phyloP scores from a whole-genome alignment of 2,329 filamentous ascomycete genomes.

The Pseudohalonectria lignicola region DNA sequence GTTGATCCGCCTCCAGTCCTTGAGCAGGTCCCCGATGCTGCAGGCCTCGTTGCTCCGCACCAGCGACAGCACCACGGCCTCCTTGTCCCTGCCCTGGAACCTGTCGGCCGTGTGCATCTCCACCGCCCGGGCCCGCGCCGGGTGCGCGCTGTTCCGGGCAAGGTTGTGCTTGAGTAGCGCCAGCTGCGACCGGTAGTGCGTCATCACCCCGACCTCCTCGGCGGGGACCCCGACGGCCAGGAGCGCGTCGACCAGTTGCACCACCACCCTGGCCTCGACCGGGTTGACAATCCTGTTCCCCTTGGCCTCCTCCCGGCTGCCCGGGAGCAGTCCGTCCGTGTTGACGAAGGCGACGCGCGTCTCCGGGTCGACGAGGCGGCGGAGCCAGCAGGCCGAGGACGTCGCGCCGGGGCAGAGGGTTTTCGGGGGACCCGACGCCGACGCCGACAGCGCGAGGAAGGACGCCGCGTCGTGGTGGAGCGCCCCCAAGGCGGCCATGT shows the following conservation, averaged over 20 bases:
- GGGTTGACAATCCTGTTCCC: constrained; percentile 84
- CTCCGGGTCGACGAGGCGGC: constrained; percentile 55
- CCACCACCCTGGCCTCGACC: constrained; percentile 66
- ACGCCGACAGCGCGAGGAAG: constrained; percentile 20
- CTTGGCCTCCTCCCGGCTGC: constrained; percentile 59
- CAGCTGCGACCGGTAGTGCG: constrained; percentile 89
- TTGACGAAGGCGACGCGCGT: constrained; percentile 80
- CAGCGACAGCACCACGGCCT: constrained; percentile 76
- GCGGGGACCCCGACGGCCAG: constrained; percentile 65
- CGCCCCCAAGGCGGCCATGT: constrained; percentile 46
- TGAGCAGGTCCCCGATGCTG: constrained; percentile 80
- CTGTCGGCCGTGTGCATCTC: constrained; percentile 97
- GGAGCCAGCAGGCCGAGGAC: constrained; percentile 60
- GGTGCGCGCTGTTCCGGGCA: constrained; percentile 18
- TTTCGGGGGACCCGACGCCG: constrained; percentile 13
- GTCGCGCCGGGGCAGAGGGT: not conserved
- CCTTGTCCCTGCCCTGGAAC: constrained; percentile 94
- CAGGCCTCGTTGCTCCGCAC: constrained; percentile 77
- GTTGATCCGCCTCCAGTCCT: constrained; percentile 88
- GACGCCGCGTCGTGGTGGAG: constrained; percentile 46
- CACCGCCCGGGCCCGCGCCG: constrained; percentile 26
- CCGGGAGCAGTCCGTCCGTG: constrained; percentile 62
- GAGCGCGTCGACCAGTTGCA: constrained; percentile 71
- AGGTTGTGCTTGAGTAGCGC: constrained; percentile 68
- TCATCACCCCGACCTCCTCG: constrained; percentile 82